phyloP scores from a whole-genome alignment of 2,329 filamentous ascomycete genomes.

The Domatiomyces catenatus region DNA sequence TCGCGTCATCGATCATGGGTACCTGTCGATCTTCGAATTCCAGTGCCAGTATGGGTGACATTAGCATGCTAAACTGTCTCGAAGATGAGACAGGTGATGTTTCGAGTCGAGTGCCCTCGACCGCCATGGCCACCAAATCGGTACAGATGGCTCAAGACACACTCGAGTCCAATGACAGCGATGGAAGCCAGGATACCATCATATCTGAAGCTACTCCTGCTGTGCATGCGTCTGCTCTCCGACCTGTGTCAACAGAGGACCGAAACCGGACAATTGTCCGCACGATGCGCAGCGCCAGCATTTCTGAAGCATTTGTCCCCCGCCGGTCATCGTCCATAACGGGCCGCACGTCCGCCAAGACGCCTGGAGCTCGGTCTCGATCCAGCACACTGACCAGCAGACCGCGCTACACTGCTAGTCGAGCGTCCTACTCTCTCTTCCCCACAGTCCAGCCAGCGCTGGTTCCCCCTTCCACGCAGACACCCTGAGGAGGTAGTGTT shows the following conservation, averaged over 20 bases:
- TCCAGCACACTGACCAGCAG: slow-evolving; percentile 11
- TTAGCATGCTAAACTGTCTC: slow-evolving; percentile 14
- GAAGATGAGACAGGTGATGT: slow-evolving; percentile 12
- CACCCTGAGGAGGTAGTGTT: background rate
- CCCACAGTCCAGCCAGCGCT: slow-evolving; percentile 16
- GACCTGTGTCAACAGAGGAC: background rate
- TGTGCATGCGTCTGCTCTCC: background rate
- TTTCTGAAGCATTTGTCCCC: slow-evolving; percentile 6
- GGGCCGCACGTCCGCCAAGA: slow-evolving; percentile 2
- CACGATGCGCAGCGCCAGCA: background rate
- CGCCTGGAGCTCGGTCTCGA: slow-evolving; percentile 6
- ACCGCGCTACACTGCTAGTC: slow-evolving; percentile 9
- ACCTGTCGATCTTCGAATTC: slow-evolving; percentile 34
- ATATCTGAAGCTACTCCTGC: slow-evolving; percentile 1
- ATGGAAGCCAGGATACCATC: slow-evolving; percentile 13
- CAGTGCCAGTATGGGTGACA: slow-evolving; percentile 30
- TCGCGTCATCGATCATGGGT: slow-evolving; percentile 31
- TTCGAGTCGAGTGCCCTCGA: slow-evolving; percentile 15
- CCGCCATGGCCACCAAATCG: slow-evolving; percentile 10
- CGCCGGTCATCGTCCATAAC: slow-evolving; percentile 13
- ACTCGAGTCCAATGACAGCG: slow-evolving; percentile 4
- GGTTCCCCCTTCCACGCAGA: background rate
- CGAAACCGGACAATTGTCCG: background rate
- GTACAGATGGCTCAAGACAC: slow-evolving; percentile 1
- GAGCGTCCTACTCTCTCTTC: slow-evolving; percentile 32